Conservation (phyloP, 192 early-diverging fungal species). For the Linnemannia schmuckeri region DNA sequence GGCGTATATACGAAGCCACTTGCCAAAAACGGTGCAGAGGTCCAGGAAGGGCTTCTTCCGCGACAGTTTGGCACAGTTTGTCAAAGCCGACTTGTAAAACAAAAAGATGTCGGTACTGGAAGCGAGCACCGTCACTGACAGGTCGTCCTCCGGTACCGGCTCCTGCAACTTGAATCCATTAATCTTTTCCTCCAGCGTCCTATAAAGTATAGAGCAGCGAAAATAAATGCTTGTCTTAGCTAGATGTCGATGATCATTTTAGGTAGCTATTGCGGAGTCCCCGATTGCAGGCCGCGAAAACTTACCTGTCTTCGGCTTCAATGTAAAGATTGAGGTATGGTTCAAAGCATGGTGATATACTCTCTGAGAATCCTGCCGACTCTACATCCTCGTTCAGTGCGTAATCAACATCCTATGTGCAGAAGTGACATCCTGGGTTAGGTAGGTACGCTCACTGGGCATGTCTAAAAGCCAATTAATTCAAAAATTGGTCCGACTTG, state of each 20-base stretch:
- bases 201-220: slow-evolving; percentile 7
- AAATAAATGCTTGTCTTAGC: background rate
- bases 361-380: slow-evolving; percentile 71
- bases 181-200: slow-evolving; percentile 74
- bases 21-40: slow-evolving; percentile 83
- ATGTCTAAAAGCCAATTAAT: background rate
- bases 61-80: slow-evolving; percentile 87
- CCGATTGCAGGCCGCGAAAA: background rate
- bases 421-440: background rate
- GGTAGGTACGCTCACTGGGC: background rate
- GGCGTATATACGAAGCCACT: slow-evolving; percentile 84
- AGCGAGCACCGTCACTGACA: slow-evolving; percentile 74
- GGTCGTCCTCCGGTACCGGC: slow-evolving; percentile 66
- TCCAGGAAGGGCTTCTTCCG: slow-evolving; percentile 90
- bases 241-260: slow-evolving; percentile 9
- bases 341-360: slow-evolving; percentile 88
- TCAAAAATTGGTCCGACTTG: background rate
- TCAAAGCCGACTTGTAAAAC: slow-evolving; percentile 90
- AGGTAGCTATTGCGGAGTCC: background rate
- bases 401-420: slow-evolving; percentile 36
- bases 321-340: slow-evolving; percentile 93
- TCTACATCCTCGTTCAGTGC: slow-evolving; percentile 39
- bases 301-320: slow-evolving; percentile 84
- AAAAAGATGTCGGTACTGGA: slow-evolving; percentile 95
- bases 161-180: slow-evolving; percentile 65